Percentiles rank a stretch among this genome's conserved stretches.
Evolutionary conservation across 2,329 filamentous ascomycete species (phyloP).

Genomic region (Fusarium marasasianum): DNA sequence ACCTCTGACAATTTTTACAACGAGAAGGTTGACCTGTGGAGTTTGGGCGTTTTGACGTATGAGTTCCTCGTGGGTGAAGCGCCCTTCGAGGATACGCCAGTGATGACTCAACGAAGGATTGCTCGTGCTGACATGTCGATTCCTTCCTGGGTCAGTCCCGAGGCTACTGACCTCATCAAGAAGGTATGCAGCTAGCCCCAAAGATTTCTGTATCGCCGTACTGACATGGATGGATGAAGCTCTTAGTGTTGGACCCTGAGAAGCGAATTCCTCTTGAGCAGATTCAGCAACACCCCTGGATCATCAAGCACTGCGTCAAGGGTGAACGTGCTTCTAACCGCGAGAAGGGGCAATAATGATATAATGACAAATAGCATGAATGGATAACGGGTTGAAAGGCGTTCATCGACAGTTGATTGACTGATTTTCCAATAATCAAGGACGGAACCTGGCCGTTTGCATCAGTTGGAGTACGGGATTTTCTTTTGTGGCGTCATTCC

Average conservation of each 20-base stretch:
- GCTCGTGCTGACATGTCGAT: slow-evolving; percentile 90
- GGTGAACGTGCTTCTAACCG: slow-evolving; percentile 63
- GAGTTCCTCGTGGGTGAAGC: slow-evolving; percentile 97
- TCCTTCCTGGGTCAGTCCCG: slow-evolving; percentile 87
- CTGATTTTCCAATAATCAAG: slow-evolving; percentile 14
- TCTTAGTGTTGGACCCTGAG: slow-evolving; percentile 91
- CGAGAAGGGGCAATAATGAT: slow-evolving; percentile 52
- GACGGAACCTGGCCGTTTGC: slow-evolving; percentile 38
- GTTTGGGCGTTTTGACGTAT: slow-evolving; percentile 91
- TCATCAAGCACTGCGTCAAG: slow-evolving; percentile 89
- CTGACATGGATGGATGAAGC: slow-evolving; percentile 58
- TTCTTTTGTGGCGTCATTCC: slow-evolving; percentile 34
- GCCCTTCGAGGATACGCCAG: slow-evolving; percentile 93
- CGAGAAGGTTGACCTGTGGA: slow-evolving; percentile 97
- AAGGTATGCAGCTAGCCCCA: slow-evolving; percentile 64
- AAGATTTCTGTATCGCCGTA: not conserved
- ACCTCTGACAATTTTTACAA: slow-evolving; percentile 87
- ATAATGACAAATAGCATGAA: slow-evolving; percentile 30
- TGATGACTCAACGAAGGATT: slow-evolving; percentile 94
- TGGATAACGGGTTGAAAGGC: slow-evolving; percentile 28
- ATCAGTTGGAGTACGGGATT: slow-evolving; percentile 45
- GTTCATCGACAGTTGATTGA: slow-evolving; percentile 33
- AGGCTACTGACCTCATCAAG: slow-evolving; percentile 93
- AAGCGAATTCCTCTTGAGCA: slow-evolving; percentile 92
- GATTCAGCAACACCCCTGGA: slow-evolving; percentile 92